Percentiles rank a stretch among this genome's conserved stretches.
phyloP scores from a whole-genome alignment of 2,329 filamentous ascomycete species.

The Grosmannia serpens region DNA sequence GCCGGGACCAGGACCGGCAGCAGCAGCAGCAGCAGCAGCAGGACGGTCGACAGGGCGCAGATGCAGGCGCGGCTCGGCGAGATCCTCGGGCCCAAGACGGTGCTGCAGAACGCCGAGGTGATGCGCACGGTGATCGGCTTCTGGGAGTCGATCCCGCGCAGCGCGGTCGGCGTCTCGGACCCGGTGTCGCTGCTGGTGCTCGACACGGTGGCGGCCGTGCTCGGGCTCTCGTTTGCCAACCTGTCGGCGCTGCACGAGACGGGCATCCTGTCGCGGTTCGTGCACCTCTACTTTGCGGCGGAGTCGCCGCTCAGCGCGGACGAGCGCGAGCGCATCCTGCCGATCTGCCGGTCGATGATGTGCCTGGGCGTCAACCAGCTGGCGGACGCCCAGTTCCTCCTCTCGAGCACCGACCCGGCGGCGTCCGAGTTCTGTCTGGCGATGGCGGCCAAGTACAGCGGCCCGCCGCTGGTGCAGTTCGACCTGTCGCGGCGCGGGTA shows the following conservation, averaged over 20 bases:
- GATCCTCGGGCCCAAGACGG: constrained; percentile 37
- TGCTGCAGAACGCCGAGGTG: constrained; percentile 51
- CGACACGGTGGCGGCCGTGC: constrained; percentile 47
- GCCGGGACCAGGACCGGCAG: too few species aligned
- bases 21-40: too few species aligned
- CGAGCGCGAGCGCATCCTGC: constrained; percentile 49
- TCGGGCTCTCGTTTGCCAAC: constrained; percentile 55
- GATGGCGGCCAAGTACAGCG: constrained; percentile 61
- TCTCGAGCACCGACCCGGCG: constrained; percentile 38
- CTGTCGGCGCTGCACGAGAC: constrained; percentile 60
- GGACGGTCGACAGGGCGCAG: constrained; percentile 3
- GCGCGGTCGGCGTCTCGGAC: constrained; percentile 22
- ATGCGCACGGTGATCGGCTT: constrained; percentile 50
- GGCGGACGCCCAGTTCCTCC: constrained; percentile 70
- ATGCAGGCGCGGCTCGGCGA: constrained; percentile 29
- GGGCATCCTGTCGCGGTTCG: constrained; percentile 55
- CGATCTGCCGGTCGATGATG: constrained; percentile 59
- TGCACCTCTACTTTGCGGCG: constrained; percentile 47
- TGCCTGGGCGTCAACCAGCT: constrained; percentile 66
- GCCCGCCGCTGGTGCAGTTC: constrained; percentile 83
- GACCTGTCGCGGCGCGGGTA: constrained; percentile 82
- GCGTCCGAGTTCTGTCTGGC: constrained; percentile 60
- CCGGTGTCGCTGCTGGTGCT: constrained; percentile 53
- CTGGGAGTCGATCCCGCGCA: constrained; percentile 50
- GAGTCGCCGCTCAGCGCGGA: constrained; percentile 37